Conservation (phyloP, 805 yeast species). For the Ogataea wickerhamii region DNA sequence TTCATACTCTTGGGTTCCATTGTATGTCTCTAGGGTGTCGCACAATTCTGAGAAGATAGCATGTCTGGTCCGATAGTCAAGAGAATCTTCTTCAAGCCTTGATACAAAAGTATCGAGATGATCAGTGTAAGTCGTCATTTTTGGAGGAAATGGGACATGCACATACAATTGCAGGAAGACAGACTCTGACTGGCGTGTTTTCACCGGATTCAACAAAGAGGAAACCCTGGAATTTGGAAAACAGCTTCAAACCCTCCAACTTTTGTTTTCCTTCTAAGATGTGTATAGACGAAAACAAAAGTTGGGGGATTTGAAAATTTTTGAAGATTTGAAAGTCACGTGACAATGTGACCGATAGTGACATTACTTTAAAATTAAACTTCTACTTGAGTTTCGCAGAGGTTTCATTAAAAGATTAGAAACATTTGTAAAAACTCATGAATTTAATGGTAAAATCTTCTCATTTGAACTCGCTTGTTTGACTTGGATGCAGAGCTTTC, state of each 20-base stretch:
- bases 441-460: too few relatives aligned
- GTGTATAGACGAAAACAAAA: too few relatives aligned
- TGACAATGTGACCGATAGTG: too few relatives aligned
- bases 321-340: constrained; percentile 27
- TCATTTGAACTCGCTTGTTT: too few relatives aligned
- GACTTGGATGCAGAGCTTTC: constrained; percentile 4
- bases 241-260: not conserved
- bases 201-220: not conserved
- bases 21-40: constrained; percentile 82
- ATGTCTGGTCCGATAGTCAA: constrained; percentile 59
- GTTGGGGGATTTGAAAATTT: constrained; percentile 23
- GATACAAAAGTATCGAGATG: constrained; percentile 69
- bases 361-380: too few relatives aligned
- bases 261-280: too few relatives aligned
- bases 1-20: constrained; percentile 78
- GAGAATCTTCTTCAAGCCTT: constrained; percentile 51
- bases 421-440: too few relatives aligned
- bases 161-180: constrained; percentile 7
- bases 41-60: constrained; percentile 75
- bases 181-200: too few relatives aligned
- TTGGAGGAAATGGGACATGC: too few relatives aligned
- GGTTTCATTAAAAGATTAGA: too few relatives aligned
- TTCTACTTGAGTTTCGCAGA: too few relatives aligned
- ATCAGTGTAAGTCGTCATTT: constrained; percentile 10
- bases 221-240: too few relatives aligned